phyloP scores from a whole-genome alignment of 208 protist species.

The Lotmaria passim region DNA sequence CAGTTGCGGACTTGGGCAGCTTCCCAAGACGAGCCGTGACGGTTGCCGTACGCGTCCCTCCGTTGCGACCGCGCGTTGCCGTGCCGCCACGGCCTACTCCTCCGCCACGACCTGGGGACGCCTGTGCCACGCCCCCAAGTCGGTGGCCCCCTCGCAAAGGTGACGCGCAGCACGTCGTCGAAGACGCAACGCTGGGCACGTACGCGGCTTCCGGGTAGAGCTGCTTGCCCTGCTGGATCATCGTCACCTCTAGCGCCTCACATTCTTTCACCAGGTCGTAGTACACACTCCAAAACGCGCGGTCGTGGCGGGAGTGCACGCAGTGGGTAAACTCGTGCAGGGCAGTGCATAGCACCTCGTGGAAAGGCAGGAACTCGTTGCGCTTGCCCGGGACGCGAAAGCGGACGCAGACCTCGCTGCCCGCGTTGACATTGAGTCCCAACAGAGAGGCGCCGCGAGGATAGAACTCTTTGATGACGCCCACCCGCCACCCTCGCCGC shows the following conservation, averaged over 20 bases:
- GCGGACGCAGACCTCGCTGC: slow-evolving; percentile 79
- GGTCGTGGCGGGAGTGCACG: slow-evolving; percentile 60
- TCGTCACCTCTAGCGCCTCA: slow-evolving; percentile 61
- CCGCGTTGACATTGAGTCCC: slow-evolving; percentile 84
- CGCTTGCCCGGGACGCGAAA: slow-evolving; percentile 73
- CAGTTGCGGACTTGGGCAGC: neutral
- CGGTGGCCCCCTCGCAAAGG: neutral
- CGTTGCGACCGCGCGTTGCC: neutral
- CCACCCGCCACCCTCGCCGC: slow-evolving; percentile 64
- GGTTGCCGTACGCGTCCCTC: neutral
- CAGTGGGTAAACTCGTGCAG: slow-evolving; percentile 92
- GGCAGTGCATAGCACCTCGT: slow-evolving; percentile 85
- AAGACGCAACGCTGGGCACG: neutral
- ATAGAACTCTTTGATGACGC: slow-evolving; percentile 85
- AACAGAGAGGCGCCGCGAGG: slow-evolving; percentile 72
- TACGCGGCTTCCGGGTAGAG: slow-evolving; percentile 48
- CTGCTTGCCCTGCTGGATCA: slow-evolving; percentile 38
- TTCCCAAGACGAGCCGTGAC: neutral
- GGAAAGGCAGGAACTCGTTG: slow-evolving; percentile 82
- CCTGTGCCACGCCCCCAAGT: neutral
- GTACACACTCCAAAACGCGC: slow-evolving; percentile 80
- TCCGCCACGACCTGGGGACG: neutral
- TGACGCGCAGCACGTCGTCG: neutral
- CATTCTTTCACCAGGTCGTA: slow-evolving; percentile 78
- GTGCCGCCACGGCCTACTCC: neutral